Percentiles rank a stretch among this genome's conserved stretches.
Conservation (phyloP, 139 green algal species). For the Pedinophyceae sp. region DNA sequence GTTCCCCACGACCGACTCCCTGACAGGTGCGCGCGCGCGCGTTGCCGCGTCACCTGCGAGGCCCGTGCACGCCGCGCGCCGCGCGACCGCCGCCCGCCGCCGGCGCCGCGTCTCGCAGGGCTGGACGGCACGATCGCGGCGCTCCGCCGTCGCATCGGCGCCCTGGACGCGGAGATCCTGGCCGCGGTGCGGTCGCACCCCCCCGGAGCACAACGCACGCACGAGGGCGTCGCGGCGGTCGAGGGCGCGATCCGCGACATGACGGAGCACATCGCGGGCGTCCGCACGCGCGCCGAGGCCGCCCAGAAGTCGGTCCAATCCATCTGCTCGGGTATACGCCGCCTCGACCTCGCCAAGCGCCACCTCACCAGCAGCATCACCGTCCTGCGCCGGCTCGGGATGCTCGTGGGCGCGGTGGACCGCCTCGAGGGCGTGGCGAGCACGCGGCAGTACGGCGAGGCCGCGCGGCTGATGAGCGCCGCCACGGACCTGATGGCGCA, state of each 20-base stretch:
- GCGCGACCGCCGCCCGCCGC: too few species aligned
- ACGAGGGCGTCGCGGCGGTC: constrained; percentile 41
- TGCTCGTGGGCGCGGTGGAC: constrained; percentile 71
- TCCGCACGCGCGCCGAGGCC: constrained; percentile 65
- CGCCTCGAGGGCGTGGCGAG: constrained; percentile 43
- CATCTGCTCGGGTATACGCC: too few species aligned
- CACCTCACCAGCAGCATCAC: constrained; percentile 93
- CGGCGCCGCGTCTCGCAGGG: background rate
- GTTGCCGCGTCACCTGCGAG: background rate
- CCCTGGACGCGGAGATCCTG: constrained; percentile 82
- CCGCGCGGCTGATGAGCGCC: constrained; percentile 81
- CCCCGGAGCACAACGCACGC: background rate
- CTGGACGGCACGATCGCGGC: too few species aligned
- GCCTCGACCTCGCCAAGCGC: constrained; percentile 90
- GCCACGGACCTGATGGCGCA: constrained; percentile 80
- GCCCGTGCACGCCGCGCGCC: too few species aligned
- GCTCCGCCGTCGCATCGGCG: constrained; percentile 42
- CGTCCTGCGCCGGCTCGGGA: constrained; percentile 72
- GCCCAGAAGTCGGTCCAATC: too few species aligned
- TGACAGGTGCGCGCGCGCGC: background rate
- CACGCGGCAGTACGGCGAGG: constrained; percentile 68
- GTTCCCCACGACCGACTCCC: constrained; percentile 40
- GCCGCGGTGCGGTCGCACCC: constrained; percentile 59
- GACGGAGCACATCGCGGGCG: constrained; percentile 70
- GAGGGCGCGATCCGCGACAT: constrained; percentile 63